Conservation (phyloP, 2,329 filamentous ascomycete species). For the Pestalotiopsis sp. region DNA sequence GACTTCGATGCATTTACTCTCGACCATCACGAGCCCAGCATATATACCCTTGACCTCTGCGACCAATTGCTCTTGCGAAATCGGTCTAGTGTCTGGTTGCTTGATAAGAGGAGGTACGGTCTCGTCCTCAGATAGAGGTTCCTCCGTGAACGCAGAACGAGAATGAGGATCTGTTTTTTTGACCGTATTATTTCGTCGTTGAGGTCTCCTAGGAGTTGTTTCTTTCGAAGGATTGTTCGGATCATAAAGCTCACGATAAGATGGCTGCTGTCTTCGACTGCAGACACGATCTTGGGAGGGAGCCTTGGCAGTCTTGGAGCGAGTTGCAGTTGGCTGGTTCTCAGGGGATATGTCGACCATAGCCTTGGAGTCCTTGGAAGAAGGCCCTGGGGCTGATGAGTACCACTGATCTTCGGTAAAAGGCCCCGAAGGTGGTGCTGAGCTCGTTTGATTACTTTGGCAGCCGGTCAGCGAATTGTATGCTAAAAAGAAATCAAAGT, state of each 20-base stretch:
- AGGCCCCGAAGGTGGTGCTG: no score
- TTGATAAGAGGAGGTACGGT: slow-evolving; percentile 20
- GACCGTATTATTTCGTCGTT: neutral
- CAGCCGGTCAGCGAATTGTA: no score
- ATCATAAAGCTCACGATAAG: neutral
- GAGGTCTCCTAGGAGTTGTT: neutral
- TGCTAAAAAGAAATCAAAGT: no score
- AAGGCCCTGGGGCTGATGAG: no score
- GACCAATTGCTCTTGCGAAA: slow-evolving; percentile 77
- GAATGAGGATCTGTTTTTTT: neutral
- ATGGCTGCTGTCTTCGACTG: neutral
- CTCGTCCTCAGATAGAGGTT: neutral
- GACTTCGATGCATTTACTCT: slow-evolving; percentile 84
- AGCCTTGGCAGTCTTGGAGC: neutral
- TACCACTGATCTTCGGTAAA: no score
- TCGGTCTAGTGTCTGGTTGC: slow-evolving; percentile 49
- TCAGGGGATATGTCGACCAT: neutral
- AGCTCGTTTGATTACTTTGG: no score
- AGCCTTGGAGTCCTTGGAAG: no score
- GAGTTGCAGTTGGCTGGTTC: neutral
- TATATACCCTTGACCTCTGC: slow-evolving; percentile 85
- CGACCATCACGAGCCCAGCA: slow-evolving; percentile 80
- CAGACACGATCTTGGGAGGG: neutral
- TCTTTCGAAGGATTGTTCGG: neutral
- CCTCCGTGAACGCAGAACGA: neutral